Percentiles rank a stretch among this genome's conserved stretches.
Evolutionary conservation across 2,329 filamentous ascomycete species (phyloP).

Genomic region (Tricladium varicosporioides): DNA sequence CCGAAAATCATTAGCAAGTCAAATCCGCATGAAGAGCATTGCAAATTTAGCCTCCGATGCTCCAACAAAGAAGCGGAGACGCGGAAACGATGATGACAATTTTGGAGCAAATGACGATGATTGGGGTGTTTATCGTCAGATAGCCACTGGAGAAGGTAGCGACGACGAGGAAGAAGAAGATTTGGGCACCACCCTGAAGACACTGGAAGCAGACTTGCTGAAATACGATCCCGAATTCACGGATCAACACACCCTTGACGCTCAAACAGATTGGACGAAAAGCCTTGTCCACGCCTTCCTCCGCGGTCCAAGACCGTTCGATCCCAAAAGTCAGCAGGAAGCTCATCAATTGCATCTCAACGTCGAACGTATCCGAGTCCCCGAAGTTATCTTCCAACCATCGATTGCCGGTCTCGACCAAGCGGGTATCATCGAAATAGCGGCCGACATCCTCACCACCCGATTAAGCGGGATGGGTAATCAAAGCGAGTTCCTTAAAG

Average conservation of each 20-base stretch:
- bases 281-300: slow-evolving; percentile 86
- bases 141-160: slow-evolving; percentile 77
- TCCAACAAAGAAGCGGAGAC: slow-evolving; percentile 77
- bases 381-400: slow-evolving; percentile 90
- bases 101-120: slow-evolving; percentile 98
- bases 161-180: slow-evolving; percentile 94
- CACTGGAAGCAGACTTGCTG: slow-evolving; percentile 80
- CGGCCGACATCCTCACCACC: slow-evolving; percentile 83
- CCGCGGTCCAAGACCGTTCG: slow-evolving; percentile 82
- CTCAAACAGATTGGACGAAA: slow-evolving; percentile 94
- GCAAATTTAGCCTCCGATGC: slow-evolving; percentile 92
- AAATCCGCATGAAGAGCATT: slow-evolving; percentile 98
- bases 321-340: slow-evolving; percentile 75
- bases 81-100: slow-evolving; percentile 89
- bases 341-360: slow-evolving; percentile 91
- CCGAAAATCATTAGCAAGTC: slow-evolving; percentile 91
- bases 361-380: slow-evolving; percentile 90
- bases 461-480: slow-evolving; percentile 60
- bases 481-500: slow-evolving; percentile 70
- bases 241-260: slow-evolving; percentile 87
- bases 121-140: slow-evolving; percentile 94
- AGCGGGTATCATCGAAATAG: slow-evolving; percentile 89
- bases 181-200: slow-evolving; percentile 68
- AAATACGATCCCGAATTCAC: slow-evolving; percentile 85
- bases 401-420: slow-evolving; percentile 91